Base-by-base conservation (phyloP, 2,329 filamentous ascomycete genomes). In the Plectosphaerella cucumerina region DNA sequence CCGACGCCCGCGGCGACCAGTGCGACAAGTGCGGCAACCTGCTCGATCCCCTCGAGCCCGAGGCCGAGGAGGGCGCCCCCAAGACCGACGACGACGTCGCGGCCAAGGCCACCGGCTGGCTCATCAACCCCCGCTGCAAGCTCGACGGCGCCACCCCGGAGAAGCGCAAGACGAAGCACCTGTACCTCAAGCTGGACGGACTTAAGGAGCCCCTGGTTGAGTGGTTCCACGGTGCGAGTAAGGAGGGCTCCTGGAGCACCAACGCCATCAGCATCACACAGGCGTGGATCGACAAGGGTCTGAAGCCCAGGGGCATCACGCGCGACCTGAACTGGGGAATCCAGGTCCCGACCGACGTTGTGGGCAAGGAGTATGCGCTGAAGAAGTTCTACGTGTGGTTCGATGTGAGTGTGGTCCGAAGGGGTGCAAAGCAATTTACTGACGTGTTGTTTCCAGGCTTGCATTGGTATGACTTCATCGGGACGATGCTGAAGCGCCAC, bases 241-340 rank as follows among this genome's bases (percentile, higher is more conserved):
- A 82, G 56, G 84, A 90, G 64, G 89, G 90, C 53, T 78, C 75
- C 39, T 94, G 90, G 90, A 86, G 84, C 51, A 74, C 80, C 48
- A 94, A 93, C 64, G 86, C 86, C 49, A 74, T 85, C 52, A 78
- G 82, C 56, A 94, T 94, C 60, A 92, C 89, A 15, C 81, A 89
- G 62, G 84, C 85, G 5, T 94, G 90, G 90, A 73, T 95, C 55
- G 84, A 86, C 53, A 86, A 93, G 74, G 93, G 93, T 6, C 74
- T 97, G 52, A 86, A 93, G 67, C 85, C 87, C 46, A 85, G 93
- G 60, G 90, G 89, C 57, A 97, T 97, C 66, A 96, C 93, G 12
- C 78, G 93, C 67, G 93, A 97, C 74, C 76, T 97, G 53, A 92
- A 89, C 67, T 97, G 93, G 93, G 93, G 93, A 63, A 78, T 81